Percentiles rank a stretch among this genome's conserved stretches.
Conservation (phyloP, 2,329 filamentous ascomycete genomes). For the Hawksworthiomyces lignivorus region DNA sequence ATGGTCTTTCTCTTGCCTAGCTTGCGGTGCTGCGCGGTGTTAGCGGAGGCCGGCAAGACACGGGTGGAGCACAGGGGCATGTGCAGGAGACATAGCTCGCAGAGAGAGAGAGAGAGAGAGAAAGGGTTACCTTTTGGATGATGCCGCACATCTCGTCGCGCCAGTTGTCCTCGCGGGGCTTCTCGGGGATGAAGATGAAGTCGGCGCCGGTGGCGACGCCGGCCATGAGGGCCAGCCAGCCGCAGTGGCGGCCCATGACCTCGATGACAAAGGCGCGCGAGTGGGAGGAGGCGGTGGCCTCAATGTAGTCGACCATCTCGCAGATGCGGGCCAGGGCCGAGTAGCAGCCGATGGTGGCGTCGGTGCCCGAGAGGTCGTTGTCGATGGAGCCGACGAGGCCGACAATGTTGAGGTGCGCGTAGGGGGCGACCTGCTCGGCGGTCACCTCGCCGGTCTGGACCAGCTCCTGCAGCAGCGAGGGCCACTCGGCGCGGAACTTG, state of each 20-base stretch:
- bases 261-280: constrained; percentile 95
- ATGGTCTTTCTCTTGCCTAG: constrained; percentile 96
- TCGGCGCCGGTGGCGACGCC: constrained; percentile 93
- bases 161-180: constrained; percentile 82
- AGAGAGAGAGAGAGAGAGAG: constrained; percentile 14
- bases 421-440: constrained; percentile 62
- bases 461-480: constrained; percentile 76
- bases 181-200: constrained; percentile 95
- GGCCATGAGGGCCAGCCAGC: constrained; percentile 94
- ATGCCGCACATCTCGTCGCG: constrained; percentile 77
- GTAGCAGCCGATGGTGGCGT: constrained; percentile 96
- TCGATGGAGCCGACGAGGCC: constrained; percentile 95
- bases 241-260: constrained; percentile 97
- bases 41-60: no score
- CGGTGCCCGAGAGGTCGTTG: constrained; percentile 94
- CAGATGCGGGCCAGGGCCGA: constrained; percentile 89
- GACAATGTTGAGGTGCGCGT: constrained; percentile 87
- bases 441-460: constrained; percentile 66
- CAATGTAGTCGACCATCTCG: constrained; percentile 92
- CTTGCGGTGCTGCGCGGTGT: constrained; percentile 59
- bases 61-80: no score
- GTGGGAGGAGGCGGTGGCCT: constrained; percentile 89
- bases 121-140: constrained; percentile 54
- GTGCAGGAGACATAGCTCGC: no score
- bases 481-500: constrained; percentile 88